phyloP scores from a whole-genome alignment of 495 filamentous ascomycete species.

The Neurospora hispaniola region DNA sequence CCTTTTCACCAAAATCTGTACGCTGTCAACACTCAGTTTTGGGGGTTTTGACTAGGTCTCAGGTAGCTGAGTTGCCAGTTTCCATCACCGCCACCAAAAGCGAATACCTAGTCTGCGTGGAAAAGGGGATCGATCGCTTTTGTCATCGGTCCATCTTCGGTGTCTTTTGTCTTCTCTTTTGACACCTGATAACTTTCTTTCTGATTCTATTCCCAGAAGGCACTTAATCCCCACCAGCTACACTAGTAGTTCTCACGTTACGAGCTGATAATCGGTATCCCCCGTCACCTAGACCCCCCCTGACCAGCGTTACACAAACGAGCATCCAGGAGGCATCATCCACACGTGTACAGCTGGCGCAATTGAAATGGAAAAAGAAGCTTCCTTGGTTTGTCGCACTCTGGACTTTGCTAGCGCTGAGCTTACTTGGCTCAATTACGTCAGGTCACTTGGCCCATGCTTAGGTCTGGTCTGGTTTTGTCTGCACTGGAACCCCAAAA shows the following conservation, averaged over 20 bases:
- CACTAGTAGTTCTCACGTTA: not conserved
- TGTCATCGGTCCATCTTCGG: not conserved
- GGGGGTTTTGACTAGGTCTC: not conserved
- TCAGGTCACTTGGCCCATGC: not conserved
- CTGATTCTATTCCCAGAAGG: not conserved
- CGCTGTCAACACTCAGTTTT: not conserved
- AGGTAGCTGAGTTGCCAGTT: not conserved
- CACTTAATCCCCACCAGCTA: not conserved
- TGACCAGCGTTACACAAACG: not conserved
- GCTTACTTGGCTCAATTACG: not conserved
- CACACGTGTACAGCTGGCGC: not conserved
- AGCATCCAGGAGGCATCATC: not conserved
- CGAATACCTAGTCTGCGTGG: not conserved
- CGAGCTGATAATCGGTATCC: not conserved
- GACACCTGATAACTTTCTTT: not conserved
- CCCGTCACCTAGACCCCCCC: not conserved
- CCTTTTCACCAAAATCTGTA: not conserved
- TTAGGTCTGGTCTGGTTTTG: not conserved
- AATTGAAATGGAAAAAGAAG: not conserved
- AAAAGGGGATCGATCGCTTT: not conserved
- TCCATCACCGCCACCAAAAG: not conserved
- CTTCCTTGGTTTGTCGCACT: not conserved
- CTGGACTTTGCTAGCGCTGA: not conserved
- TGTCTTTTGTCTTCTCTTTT: not conserved
- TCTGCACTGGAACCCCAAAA: not conserved